Conservation (phyloP, 257 asterid species). For the Henckelia pumila region DNA sequence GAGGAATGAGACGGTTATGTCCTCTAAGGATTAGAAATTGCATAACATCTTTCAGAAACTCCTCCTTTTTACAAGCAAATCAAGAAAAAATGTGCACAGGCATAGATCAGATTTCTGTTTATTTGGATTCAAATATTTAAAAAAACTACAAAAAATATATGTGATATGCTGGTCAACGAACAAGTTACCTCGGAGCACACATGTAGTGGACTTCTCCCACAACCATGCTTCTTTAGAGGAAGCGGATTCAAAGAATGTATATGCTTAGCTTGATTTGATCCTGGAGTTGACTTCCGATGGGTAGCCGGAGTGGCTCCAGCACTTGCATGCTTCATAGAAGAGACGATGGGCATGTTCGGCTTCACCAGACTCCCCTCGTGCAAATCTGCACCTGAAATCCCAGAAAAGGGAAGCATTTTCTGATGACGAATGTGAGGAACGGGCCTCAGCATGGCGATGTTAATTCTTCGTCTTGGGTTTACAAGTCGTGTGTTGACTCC, state of each 20-base stretch:
- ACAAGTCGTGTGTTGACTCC: conserved; percentile 37
- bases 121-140: background rate
- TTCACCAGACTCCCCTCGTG: conserved; percentile 59
- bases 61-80: conserved; percentile 54
- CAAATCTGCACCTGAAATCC: conserved; percentile 42
- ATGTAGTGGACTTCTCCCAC: conserved; percentile 86
- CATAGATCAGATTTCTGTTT: background rate
- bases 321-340: conserved; percentile 54
- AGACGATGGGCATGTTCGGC: conserved; percentile 50
- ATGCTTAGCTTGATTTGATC: conserved; percentile 84
- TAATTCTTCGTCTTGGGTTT: conserved; percentile 48
- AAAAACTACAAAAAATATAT: background rate
- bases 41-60: conserved; percentile 93
- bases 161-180: conserved; percentile 5
- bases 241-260: conserved; percentile 89
- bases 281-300: conserved; percentile 62
- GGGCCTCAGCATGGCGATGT: conserved; percentile 86
- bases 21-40: conserved; percentile 94
- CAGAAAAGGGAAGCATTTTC: conserved; percentile 93
- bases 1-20: conserved; percentile 96
- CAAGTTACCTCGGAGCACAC: conserved; percentile 89
- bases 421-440: conserved; percentile 93
- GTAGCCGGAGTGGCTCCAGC: conserved; percentile 51
- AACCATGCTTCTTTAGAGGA: conserved; percentile 93
- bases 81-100: conserved; percentile 14